Evolutionary conservation across 768 basidiomycete genomes (phyloP).

Genomic region (Cubamyces lactineus): DNA sequence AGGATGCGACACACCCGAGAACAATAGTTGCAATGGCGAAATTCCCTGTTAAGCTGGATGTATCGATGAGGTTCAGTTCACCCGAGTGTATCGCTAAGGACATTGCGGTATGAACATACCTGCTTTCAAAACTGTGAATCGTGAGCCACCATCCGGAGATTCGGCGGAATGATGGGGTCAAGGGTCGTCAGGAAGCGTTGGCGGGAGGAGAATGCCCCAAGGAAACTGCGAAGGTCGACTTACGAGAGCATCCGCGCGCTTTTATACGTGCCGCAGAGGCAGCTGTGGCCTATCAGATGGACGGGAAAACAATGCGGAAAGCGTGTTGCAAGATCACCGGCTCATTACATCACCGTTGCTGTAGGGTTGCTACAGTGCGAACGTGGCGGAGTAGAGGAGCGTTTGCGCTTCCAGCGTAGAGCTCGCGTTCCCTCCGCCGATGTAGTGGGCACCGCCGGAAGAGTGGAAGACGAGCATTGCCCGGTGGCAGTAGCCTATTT

Average conservation of each 20-base stretch:
- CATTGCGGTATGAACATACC: conserved; percentile 13
- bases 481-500: conserved; percentile 21
- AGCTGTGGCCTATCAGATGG: conserved; percentile 19
- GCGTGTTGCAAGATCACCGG: conserved; percentile 21
- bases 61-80: conserved; percentile 1
- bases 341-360: conserved; percentile 22
- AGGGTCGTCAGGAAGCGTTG: conserved; percentile 1
- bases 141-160: conserved; percentile 15
- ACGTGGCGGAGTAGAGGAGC: conserved; percentile 14
- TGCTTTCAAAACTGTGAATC: conserved; percentile 1
- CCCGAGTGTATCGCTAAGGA: background rate
- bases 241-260: background rate
- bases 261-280: conserved; percentile 18
- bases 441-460: conserved; percentile 12
- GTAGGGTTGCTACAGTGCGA: conserved; percentile 20
- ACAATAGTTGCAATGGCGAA: background rate
- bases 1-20: no score
- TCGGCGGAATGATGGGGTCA: conserved; percentile 7
- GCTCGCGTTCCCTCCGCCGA: conserved; percentile 21
- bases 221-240: conserved; percentile 15
- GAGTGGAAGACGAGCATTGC: conserved; percentile 11
- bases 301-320: conserved; percentile 18
- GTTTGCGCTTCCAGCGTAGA: conserved; percentile 17
- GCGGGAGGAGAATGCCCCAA: conserved; percentile 12
- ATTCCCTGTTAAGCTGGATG: conserved; percentile 8